These are phyloP conservation scores for Glycyrrhiza uralensis DNA, from an alignment of 306 rosid genomes.

Conservation along the genomic window DNA sequence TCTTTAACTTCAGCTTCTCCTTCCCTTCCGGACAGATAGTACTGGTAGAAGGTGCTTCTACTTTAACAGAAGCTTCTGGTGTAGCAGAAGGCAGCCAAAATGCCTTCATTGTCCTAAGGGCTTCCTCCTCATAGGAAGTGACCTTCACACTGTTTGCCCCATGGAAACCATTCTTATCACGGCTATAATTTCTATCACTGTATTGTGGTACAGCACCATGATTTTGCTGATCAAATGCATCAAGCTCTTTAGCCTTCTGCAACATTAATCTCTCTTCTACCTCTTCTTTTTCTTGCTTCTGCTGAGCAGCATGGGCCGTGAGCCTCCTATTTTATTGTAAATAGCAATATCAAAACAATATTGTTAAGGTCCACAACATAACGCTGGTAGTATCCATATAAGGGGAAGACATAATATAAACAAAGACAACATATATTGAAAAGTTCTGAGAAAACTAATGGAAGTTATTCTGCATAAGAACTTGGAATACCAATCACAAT, in stretches of 20 bases:
- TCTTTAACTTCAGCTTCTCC: constrained; percentile 85
- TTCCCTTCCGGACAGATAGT: constrained; percentile 84
- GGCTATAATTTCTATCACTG: constrained; percentile 67
- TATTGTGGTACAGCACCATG: constrained; percentile 93
- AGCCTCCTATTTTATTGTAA: constrained; percentile 54
- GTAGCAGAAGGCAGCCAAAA: constrained; percentile 98
- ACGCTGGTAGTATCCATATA: background rate
- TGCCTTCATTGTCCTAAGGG: constrained; percentile 97
- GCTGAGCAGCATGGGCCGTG: constrained; percentile 79
- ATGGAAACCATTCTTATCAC: constrained; percentile 80
- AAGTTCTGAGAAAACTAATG: background rate
- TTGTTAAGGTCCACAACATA: background rate
- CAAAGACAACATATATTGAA: background rate
- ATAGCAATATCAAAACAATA: constrained; percentile 9
- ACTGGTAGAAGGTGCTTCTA: constrained; percentile 64
- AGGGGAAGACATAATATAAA: background rate
- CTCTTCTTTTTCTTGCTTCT: constrained; percentile 82
- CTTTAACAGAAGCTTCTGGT: constrained; percentile 83
- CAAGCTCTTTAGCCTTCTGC: constrained; percentile 90
- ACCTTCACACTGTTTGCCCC: constrained; percentile 98
- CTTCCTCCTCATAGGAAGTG: constrained; percentile 98
- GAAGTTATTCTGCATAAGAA: constrained; percentile 5
- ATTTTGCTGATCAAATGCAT: constrained; percentile 97
- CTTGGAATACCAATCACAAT: constrained; percentile 16
- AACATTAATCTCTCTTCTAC: constrained; percentile 69